These are phyloP conservation scores for Rugonectria rugulosa DNA, from an alignment of 2,329 filamentous ascomycete genomes.

Conservation along the genomic window DNA sequence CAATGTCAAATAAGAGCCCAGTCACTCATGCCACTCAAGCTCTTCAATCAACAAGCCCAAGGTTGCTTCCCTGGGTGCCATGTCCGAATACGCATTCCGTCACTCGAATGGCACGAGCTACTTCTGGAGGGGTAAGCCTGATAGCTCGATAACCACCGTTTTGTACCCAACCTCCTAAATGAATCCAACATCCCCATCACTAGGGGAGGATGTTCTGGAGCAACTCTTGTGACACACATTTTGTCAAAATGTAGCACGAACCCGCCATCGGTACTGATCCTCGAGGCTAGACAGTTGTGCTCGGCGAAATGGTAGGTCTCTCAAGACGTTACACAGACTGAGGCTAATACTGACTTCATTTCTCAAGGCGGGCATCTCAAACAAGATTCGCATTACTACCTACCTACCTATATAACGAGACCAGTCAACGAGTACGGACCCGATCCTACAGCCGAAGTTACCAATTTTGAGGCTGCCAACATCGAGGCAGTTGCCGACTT, in stretches of 20 bases:
- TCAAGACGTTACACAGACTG: neutral
- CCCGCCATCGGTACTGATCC: conserved; percentile 35
- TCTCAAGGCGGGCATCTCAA: conserved; percentile 26
- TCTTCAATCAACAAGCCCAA: too few species aligned
- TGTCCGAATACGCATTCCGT: neutral
- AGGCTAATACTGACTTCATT: too few species aligned
- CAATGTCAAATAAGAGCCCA: too few species aligned
- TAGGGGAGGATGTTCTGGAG: conserved; percentile 55
- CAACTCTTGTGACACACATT: conserved; percentile 51
- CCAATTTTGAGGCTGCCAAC: conserved; percentile 25
- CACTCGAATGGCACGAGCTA: conserved; percentile 16
- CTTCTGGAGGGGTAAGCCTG: conserved; percentile 20
- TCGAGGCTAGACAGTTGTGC: conserved; percentile 45
- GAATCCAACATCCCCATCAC: conserved; percentile 55
- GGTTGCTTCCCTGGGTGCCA: too few species aligned
- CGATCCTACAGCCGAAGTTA: conserved; percentile 31
- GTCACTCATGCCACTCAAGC: too few species aligned
- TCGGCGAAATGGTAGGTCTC: conserved; percentile 44
- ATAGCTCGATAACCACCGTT: conserved; percentile 11
- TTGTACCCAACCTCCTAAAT: conserved; percentile 39
- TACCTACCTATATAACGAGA: neutral
- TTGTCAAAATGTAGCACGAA: conserved; percentile 1
- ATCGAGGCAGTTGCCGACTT: conserved; percentile 41
- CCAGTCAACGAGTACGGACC: conserved; percentile 20
- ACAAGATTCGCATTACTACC: conserved; percentile 28